Conservation (phyloP, 495 filamentous ascomycete species). For the Podospora pseudopauciseta region DNA sequence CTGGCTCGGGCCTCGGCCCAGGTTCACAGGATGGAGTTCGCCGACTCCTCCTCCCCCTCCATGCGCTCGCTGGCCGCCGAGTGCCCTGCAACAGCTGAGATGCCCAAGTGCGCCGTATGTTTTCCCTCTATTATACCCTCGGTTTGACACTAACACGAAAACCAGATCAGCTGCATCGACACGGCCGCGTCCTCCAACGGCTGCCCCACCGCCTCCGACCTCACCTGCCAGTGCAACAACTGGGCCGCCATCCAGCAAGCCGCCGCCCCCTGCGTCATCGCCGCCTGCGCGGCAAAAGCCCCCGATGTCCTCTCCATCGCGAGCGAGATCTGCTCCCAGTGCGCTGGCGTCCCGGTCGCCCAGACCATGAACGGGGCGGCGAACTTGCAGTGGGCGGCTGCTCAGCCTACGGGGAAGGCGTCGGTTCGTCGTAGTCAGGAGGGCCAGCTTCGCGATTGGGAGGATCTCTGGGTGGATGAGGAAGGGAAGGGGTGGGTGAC, state of each 20-base stretch:
- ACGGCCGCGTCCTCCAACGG: neutral
- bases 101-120: neutral
- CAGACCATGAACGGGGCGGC: neutral
- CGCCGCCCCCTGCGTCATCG: neutral
- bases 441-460: no score
- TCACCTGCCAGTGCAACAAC: slow-evolving; percentile 1
- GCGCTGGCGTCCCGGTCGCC: neutral
- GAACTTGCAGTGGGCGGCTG: neutral
- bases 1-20: neutral
- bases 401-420: neutral
- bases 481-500: neutral
- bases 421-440: no score
- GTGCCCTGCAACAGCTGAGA: neutral
- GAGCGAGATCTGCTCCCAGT: neutral
- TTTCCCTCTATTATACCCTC: neutral
- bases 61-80: neutral
- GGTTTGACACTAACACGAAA: neutral
- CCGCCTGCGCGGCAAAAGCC: neutral
- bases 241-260: neutral
- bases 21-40: neutral
- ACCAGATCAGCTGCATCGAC: neutral
- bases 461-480: neutral
- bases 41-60: no score
- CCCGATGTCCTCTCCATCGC: neutral
- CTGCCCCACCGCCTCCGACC: neutral